Evolutionary conservation across 371 early-diverging fungal genomes (phyloP).

Genomic region (Coelomomyces lativittatus): DNA sequence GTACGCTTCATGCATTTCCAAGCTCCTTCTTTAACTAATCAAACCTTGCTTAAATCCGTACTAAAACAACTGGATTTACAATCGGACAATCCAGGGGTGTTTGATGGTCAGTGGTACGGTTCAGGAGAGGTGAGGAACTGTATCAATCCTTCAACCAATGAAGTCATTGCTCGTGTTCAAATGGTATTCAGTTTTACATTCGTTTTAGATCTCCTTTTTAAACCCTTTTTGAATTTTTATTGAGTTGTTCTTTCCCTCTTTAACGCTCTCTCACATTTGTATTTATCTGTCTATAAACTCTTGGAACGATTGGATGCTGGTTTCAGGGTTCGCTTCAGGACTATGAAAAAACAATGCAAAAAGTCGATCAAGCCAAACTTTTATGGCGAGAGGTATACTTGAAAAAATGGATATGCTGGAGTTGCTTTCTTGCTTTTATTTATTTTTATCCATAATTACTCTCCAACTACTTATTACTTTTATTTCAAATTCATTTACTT

Average conservation of each 20-base stretch:
- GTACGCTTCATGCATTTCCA: too few species aligned
- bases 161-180: slow-evolving; percentile 61
- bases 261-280: slow-evolving; percentile 1
- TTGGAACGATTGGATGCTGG: slow-evolving; percentile 26
- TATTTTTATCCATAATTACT: too few species aligned
- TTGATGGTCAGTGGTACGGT: slow-evolving; percentile 73
- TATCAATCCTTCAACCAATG: slow-evolving; percentile 69
- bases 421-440: neutral
- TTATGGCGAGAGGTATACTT: slow-evolving; percentile 46
- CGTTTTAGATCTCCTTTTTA: too few species aligned
- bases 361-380: slow-evolving; percentile 43
- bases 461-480: neutral
- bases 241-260: neutral
- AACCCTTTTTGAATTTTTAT: neutral
- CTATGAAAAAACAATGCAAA: slow-evolving; percentile 24
- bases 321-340: slow-evolving; percentile 7
- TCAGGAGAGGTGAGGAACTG: slow-evolving; percentile 55
- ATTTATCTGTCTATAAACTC: slow-evolving; percentile 1
- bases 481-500: too few species aligned
- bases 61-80: slow-evolving; percentile 50
- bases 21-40: too few species aligned
- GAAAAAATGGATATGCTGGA: neutral
- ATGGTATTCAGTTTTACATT: too few species aligned
- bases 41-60: slow-evolving; percentile 6
- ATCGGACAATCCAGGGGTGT: slow-evolving; percentile 64